phyloP scores from a whole-genome alignment of 148 eudicot genomes.

The Rhododendron ferrugineum region DNA sequence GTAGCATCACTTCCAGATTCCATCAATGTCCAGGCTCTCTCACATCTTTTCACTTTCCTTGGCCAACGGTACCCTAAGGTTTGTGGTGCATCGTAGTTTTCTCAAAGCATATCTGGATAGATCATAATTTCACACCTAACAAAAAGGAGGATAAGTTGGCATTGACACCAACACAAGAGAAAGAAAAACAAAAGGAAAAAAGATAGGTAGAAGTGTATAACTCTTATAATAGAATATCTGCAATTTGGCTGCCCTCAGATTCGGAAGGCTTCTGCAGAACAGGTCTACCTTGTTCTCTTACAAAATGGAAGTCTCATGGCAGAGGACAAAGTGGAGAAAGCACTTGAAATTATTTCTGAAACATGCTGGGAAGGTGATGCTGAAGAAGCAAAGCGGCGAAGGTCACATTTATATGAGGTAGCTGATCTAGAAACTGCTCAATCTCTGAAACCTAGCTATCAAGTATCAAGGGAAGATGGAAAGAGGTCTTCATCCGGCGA shows the following conservation, averaged over 20 bases:
- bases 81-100: conserved; percentile 14
- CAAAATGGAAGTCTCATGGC: conserved; percentile 59
- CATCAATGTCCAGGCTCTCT: conserved; percentile 57
- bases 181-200: neutral
- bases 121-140: neutral
- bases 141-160: neutral
- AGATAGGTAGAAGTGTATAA: neutral
- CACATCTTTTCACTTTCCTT: conserved; percentile 70
- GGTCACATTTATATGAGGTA: conserved; percentile 42
- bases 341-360: conserved; percentile 74
- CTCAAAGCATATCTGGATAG: neutral
- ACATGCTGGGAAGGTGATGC: conserved; percentile 90
- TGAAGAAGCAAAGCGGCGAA: conserved; percentile 61
- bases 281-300: conserved; percentile 81
- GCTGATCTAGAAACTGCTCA: conserved; percentile 50
- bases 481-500: conserved; percentile 32
- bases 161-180: neutral
- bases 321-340: conserved; percentile 59
- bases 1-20: conserved; percentile 68
- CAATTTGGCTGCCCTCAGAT: conserved; percentile 38
- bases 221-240: neutral
- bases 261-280: conserved; percentile 81
- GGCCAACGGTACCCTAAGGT: conserved; percentile 96
- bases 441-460: conserved; percentile 24
- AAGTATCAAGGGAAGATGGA: conserved; percentile 27